These are phyloP conservation scores for Lachnellula willkommii DNA, from an alignment of 2,329 filamentous ascomycete genomes.

Conservation along the genomic window DNA sequence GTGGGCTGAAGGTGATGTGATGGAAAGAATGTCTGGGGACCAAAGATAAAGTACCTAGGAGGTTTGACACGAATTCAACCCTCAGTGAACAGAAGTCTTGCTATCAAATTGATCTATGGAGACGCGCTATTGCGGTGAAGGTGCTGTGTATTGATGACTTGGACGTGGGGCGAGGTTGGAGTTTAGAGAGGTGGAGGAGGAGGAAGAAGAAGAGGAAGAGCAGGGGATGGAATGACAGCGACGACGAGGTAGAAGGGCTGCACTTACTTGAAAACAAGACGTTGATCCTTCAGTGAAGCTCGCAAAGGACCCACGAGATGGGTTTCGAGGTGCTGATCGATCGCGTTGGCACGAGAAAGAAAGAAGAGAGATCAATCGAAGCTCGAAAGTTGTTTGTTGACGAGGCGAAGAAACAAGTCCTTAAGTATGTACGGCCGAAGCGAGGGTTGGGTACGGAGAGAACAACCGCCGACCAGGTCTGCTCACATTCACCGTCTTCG, in stretches of 20 bases:
- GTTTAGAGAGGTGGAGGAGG: not conserved
- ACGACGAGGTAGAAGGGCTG: not conserved
- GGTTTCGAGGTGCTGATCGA: conserved; percentile 5
- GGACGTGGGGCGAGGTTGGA: not conserved
- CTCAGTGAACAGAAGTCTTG: no score
- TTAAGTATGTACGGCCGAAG: not conserved
- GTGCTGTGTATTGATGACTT: no score
- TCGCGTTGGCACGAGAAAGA: not conserved
- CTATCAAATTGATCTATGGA: no score
- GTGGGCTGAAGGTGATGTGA: no score
- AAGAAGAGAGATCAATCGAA: not conserved
- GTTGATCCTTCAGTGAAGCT: not conserved
- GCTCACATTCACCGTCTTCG: not conserved
- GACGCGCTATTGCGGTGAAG: no score
- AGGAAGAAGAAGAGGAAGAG: not conserved
- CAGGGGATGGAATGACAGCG: not conserved
- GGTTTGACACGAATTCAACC: no score
- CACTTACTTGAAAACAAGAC: conserved; percentile 10
- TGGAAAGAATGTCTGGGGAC: no score
- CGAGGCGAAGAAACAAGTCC: not conserved
- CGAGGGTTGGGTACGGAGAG: not conserved
- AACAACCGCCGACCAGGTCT: not conserved
- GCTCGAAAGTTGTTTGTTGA: not conserved
- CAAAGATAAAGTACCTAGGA: no score
- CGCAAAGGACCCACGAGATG: conserved; percentile 17